Conservation (phyloP, 2,329 filamentous ascomycete species). For the Cladosporium sp. region DNA sequence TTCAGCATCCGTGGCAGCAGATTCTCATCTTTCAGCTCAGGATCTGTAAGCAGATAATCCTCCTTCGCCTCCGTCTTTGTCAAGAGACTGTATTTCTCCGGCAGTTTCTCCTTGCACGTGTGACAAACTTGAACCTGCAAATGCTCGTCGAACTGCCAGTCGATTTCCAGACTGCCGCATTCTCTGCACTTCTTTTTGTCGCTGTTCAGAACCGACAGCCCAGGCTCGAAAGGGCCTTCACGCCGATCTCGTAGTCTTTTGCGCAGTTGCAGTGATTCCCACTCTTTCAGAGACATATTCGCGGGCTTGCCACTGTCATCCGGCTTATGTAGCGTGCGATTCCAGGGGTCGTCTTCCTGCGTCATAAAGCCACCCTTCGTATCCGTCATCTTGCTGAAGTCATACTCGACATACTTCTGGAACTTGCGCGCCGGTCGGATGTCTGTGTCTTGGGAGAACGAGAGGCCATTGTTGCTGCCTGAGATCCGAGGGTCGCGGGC, state of each 20-base stretch:
- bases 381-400: conserved; percentile 97
- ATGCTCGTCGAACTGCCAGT: conserved; percentile 90
- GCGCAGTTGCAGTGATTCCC: conserved; percentile 80
- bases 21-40: conserved; percentile 85
- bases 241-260: conserved; percentile 71
- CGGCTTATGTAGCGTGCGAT: conserved; percentile 67
- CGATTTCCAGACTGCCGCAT: conserved; percentile 81
- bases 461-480: conserved; percentile 34
- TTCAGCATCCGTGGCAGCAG: conserved; percentile 83
- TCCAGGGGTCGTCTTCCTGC: conserved; percentile 87
- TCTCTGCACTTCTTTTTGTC: conserved; percentile 73
- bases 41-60: conserved; percentile 93
- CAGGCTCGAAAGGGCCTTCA: conserved; percentile 83
- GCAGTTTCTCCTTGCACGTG: conserved; percentile 81
- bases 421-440: conserved; percentile 84
- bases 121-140: conserved; percentile 76
- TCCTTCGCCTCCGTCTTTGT: conserved; percentile 96
- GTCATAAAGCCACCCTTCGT: conserved; percentile 94
- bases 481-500: conserved; percentile 53
- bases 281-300: conserved; percentile 86
- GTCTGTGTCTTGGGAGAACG: conserved; percentile 46
- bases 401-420: conserved; percentile 93
- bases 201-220: conserved; percentile 70
- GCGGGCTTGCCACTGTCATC: conserved; percentile 66
- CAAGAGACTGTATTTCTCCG: conserved; percentile 90